Evolutionary conservation across 2,329 filamentous ascomycete genomes (phyloP), one percentile per base, ranked within the genome.

Genomic region (Fusarium brevicatenulatum): DNA sequence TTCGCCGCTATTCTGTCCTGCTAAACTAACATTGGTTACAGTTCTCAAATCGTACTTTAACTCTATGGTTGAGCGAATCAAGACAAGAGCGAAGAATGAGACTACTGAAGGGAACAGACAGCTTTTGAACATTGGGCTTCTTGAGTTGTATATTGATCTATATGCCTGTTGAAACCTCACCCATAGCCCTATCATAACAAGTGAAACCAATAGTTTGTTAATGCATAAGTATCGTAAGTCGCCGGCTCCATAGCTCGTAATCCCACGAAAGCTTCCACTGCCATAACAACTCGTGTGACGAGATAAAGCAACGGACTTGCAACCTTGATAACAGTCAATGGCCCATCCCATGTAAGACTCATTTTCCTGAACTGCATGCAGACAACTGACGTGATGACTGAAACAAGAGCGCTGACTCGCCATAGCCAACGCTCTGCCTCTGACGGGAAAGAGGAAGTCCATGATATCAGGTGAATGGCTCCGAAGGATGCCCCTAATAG

Each of bases 301-400:
- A 70, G 67, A 56, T 71, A 71, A 21, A 71, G 44, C 10, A 71
- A 23, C 11, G 57, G 67, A 16, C 68, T 70, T 18, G 39, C 54
- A 25, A 56, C 25, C 32, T 67, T 67, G 30, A 67, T 32, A 11
- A 63, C 16, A 4, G 69, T 67, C 49, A 63, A 19, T 8, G 52
- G n/a, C 6, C 63, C 47, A 16, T 67, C 21, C 63, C 67, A 71
- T 7, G 15, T 43, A 2, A 67, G 37, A 28, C 37, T 60, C 49
- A 70, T 71, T 25, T 47, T 67, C 15, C 68, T 54, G 21, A 60
- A 63, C 30, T 67, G 47, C 43, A 67, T 70, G 3, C 52, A 71
- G 21, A 63, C 4, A 53, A 66, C 46, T 8, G 68, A 52, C 7
- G 52, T 62, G 7, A 56, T 25, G 8, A 70, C 52, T 34, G 47